These are phyloP conservation scores for Pyricularia grisea DNA, from an alignment of 2,329 filamentous ascomycete species.

Conservation along the genomic window DNA sequence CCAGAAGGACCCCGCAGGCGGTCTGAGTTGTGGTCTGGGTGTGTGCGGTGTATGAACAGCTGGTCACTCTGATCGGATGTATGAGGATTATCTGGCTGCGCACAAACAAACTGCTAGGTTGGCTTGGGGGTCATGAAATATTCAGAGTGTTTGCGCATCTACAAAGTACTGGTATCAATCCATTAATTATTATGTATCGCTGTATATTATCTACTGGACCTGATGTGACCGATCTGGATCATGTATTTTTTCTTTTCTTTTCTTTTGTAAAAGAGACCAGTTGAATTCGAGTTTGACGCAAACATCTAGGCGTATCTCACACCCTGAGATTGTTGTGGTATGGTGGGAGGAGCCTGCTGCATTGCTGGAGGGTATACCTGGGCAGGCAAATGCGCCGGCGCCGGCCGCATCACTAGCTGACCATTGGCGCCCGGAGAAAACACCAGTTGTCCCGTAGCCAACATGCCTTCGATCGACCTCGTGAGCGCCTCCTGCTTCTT, in stretches of 20 bases:
- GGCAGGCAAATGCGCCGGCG: background rate
- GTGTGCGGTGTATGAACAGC: constrained; percentile 17
- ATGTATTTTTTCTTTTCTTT: too few species aligned
- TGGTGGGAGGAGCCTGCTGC: background rate
- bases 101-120: too few species aligned
- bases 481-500: background rate
- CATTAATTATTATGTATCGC: too few species aligned
- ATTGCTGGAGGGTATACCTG: background rate
- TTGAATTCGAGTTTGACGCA: too few species aligned
- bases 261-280: too few species aligned
- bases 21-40: constrained; percentile 18
- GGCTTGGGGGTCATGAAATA: background rate
- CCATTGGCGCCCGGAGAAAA: background rate
- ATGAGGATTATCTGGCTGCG: background rate
- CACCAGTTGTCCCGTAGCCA: background rate
- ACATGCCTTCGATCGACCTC: background rate
- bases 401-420: background rate
- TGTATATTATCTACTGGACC: background rate
- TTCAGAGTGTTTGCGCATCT: background rate
- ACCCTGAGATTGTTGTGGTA: background rate
- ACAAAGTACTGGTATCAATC: too few species aligned
- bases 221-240: background rate
- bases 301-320: background rate
- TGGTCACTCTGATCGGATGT: background rate
- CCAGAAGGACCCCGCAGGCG: constrained; percentile 5